Conservation (phyloP, 1,139 yeast species). For the Yamadazyma buinensis region DNA sequence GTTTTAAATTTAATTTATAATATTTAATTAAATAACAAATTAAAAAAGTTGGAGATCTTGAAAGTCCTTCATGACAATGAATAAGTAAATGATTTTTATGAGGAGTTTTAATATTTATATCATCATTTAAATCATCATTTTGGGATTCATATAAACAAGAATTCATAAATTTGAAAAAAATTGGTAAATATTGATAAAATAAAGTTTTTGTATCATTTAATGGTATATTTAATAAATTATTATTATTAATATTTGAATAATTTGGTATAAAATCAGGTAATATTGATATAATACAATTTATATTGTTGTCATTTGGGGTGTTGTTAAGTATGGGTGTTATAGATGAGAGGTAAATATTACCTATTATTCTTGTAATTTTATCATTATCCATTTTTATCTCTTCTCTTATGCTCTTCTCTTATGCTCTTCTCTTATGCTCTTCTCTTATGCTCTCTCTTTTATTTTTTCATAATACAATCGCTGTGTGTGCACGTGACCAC, state of each 20-base stretch:
- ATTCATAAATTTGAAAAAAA: constrained; percentile 65
- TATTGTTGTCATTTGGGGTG: constrained; percentile 43
- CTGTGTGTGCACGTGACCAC: no score
- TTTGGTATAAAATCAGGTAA: constrained; percentile 60
- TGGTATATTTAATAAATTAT: no score
- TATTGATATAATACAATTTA: constrained; percentile 69
- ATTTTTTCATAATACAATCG: no score
- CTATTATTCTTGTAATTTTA: constrained; percentile 46
- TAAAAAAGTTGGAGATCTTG: constrained; percentile 71
- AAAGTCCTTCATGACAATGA: constrained; percentile 85
- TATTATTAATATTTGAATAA: no score
- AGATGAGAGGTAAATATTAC: constrained; percentile 62
- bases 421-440: no score
- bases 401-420: no score
- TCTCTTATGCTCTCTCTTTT: no score
- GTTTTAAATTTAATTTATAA: constrained; percentile 53
- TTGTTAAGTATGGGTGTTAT: constrained; percentile 48
- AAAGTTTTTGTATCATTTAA: constrained; percentile 65
- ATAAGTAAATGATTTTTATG: constrained; percentile 50
- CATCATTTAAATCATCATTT: not conserved
- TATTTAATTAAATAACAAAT: constrained; percentile 79
- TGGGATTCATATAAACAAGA: constrained; percentile 40
- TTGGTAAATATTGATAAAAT: constrained; percentile 60
- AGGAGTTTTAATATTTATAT: constrained; percentile 14
- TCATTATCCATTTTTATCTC: no score